These are phyloP conservation scores for Fusarium sp. DNA, from an alignment of 2,329 filamentous ascomycete genomes.

Conservation along the genomic window DNA sequence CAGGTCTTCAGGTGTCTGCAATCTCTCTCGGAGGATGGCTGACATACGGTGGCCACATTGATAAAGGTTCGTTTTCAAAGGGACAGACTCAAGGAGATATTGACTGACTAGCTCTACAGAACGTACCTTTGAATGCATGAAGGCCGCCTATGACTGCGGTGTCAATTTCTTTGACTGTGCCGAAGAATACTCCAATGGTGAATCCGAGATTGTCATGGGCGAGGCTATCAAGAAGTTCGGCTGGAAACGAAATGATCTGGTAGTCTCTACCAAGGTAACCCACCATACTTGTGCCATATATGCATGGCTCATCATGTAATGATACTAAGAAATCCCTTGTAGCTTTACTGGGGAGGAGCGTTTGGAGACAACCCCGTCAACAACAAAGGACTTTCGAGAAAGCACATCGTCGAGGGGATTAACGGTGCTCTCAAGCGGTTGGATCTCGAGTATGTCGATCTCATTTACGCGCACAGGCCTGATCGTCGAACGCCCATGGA, in stretches of 20 bases:
- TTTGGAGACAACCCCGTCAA: slow-evolving; percentile 71
- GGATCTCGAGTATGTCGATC: slow-evolving; percentile 69
- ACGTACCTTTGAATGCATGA: slow-evolving; percentile 66
- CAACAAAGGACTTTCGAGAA: slow-evolving; percentile 73
- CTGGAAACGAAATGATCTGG: slow-evolving; percentile 69
- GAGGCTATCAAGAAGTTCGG: slow-evolving; percentile 67
- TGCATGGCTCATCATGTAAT: neutral
- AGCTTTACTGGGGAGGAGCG: slow-evolving; percentile 72
- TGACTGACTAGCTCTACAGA: slow-evolving; percentile 41
- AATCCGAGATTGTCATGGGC: slow-evolving; percentile 71
- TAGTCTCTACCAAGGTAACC: slow-evolving; percentile 67
- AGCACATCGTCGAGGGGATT: slow-evolving; percentile 75
- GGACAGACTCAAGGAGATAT: neutral
- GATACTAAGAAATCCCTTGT: neutral
- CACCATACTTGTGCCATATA: neutral
- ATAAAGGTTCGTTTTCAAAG: slow-evolving; percentile 61
- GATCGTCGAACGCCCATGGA: slow-evolving; percentile 75
- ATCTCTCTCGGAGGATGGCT: slow-evolving; percentile 78
- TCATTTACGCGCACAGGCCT: slow-evolving; percentile 74
- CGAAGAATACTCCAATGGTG: slow-evolving; percentile 65
- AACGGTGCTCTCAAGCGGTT: slow-evolving; percentile 66
- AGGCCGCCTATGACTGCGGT: slow-evolving; percentile 66
- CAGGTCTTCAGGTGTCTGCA: slow-evolving; percentile 77
- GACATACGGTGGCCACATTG: slow-evolving; percentile 77
- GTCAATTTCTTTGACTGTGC: slow-evolving; percentile 72